Evolutionary conservation across 2,329 filamentous ascomycete species (phyloP).

Genomic region (Pezicula neosporulosa): DNA sequence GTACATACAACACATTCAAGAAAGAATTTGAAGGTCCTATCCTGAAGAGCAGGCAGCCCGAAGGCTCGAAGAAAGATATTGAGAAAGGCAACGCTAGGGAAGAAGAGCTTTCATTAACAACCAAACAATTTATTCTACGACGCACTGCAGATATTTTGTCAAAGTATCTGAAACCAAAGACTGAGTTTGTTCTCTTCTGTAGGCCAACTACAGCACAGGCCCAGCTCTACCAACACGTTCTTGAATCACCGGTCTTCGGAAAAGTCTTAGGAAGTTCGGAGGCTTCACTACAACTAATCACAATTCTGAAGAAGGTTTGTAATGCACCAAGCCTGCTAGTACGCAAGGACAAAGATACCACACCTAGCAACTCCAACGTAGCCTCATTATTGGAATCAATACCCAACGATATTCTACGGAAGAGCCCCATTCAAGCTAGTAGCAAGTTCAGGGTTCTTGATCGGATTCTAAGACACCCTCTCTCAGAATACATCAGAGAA

Average conservation of each 20-base stretch:
- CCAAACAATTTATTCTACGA: constrained; percentile 85
- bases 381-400: constrained; percentile 47
- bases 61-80: constrained; percentile 62
- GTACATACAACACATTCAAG: constrained; percentile 89
- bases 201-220: constrained; percentile 88
- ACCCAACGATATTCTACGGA: constrained; percentile 48
- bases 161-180: constrained; percentile 83
- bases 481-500: constrained; percentile 62
- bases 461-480: constrained; percentile 56
- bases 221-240: constrained; percentile 72
- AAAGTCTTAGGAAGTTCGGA: constrained; percentile 59
- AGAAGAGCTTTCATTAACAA: constrained; percentile 84
- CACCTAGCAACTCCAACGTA: constrained; percentile 27
- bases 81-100: constrained; percentile 69
- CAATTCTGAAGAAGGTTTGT: constrained; percentile 70
- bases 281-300: constrained; percentile 65
- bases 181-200: constrained; percentile 93
- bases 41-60: constrained; percentile 58
- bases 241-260: constrained; percentile 62
- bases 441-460: constrained; percentile 67
- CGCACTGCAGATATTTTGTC: constrained; percentile 91
- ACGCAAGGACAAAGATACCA: constrained; percentile 39
- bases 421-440: constrained; percentile 53
- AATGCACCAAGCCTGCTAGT: constrained; percentile 64
- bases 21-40: constrained; percentile 91